Evolutionary conservation across 148 eudicot species (phyloP).

Genomic region (Vaccinium macrocarpon): DNA sequence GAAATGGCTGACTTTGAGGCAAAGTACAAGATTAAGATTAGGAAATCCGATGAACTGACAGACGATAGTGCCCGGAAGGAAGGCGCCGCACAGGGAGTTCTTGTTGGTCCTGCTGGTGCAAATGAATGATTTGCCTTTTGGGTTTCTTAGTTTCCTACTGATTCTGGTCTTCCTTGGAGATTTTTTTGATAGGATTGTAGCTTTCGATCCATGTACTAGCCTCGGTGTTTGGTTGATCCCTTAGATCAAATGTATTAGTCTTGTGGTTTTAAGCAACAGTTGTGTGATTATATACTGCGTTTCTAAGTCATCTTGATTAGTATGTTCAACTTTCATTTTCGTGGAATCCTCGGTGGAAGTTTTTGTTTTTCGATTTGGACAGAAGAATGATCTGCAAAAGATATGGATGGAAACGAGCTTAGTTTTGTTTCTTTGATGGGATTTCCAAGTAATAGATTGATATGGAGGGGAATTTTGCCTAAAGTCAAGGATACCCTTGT

Average conservation of each 20-base stretch:
- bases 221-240: background rate
- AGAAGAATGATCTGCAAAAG: background rate
- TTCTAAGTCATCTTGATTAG: background rate
- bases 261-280: background rate
- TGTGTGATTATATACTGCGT: background rate
- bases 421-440: background rate
- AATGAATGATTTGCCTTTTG: constrained; percentile 17
- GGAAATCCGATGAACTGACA: constrained; percentile 60
- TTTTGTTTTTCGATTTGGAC: background rate
- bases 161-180: background rate
- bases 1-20: constrained; percentile 79
- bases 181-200: background rate
- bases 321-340: background rate
- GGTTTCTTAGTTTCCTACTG: background rate
- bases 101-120: constrained; percentile 79
- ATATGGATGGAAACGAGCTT: background rate
- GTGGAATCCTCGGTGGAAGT: background rate
- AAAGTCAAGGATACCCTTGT: background rate
- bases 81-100: constrained; percentile 90
- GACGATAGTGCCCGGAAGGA: constrained; percentile 66
- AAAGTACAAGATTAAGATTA: constrained; percentile 76
- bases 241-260: background rate
- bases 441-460: background rate
- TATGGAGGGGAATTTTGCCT: background rate
- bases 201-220: background rate